Evolutionary conservation across 2,329 filamentous ascomycete species (phyloP), one percentile per base, ranked within the genome.

Genomic region (Curvularia hawaiiensis): DNA sequence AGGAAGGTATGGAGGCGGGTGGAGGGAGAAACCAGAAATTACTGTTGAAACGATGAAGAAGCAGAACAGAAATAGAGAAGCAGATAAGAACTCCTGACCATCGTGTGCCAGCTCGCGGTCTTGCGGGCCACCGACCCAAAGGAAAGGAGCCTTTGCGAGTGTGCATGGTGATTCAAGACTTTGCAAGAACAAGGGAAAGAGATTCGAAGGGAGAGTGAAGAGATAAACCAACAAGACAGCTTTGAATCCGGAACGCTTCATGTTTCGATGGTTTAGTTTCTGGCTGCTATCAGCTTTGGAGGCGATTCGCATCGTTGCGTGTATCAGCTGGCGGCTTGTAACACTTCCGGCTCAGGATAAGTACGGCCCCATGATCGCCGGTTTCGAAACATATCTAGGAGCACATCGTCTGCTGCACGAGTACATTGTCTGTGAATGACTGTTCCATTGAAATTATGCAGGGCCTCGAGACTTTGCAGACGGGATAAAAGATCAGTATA

Each of bases 51-150:
- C 41, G 35, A 26, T 64, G 52, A n/a, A 66, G 31, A 14, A 62
- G 45, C 8, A 65, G 16, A 4, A 68, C 16, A 5, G 30, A 41
- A 16, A 57, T 14, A 31, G 61, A 58, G 33, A 69, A 26, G n/a
- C 55, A 45, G n/a, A 57, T 2, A 11, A 60, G 40, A 10, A 66
- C 45, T 16, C 56, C 53, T 45, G 61, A 38, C 62, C 64, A 68
- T 24, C 61, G 47, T 40, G 52, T 43, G 33, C 61, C 61, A 26
- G 58, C 54, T 43, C 55, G 59, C 7, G 58, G 45, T 31, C 58
- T 59, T 30, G 57, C 47, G 8, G 53, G 51, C 39, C 44, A 61
- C 7, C 50, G 53, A 40, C 48, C 33, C 43, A 58, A 51, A 20
- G 24, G 4, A 9, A 45, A 40, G 38, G 56, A 64, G 22, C 52